phyloP scores from a whole-genome alignment of 108 stramenopile genomes.

The Aurantiochytrium sp. region DNA sequence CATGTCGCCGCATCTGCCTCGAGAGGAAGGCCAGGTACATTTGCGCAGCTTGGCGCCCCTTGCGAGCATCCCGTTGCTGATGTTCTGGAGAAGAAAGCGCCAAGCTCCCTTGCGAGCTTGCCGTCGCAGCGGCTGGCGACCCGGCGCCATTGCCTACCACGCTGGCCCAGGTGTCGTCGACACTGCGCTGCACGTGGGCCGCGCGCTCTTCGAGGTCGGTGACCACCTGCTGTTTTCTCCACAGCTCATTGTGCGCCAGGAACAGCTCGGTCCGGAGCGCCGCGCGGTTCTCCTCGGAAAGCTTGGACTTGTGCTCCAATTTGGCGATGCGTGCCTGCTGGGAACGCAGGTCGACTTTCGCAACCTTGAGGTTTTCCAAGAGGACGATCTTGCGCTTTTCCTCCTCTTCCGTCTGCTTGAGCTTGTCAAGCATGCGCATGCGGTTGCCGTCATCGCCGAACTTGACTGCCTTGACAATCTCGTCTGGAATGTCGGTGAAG shows the following conservation, averaged over 20 bases:
- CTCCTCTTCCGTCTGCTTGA: neutral
- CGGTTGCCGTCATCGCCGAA: conserved; percentile 1
- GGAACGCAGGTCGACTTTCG: neutral
- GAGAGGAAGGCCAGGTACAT: neutral
- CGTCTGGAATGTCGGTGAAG: neutral
- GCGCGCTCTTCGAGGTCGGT: neutral
- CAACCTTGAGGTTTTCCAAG: neutral
- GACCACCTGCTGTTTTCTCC: neutral
- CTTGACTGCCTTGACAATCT: neutral
- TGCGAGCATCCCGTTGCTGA: too few relatives aligned
- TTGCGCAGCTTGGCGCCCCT: neutral
- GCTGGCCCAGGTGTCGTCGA: neutral
- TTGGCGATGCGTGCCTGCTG: neutral
- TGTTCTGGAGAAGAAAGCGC: too few relatives aligned
- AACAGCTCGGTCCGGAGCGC: neutral
- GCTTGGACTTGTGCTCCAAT: neutral
- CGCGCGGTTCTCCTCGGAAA: neutral
- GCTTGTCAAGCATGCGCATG: neutral
- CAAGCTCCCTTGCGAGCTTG: too few relatives aligned
- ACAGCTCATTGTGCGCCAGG: conserved; percentile 3
- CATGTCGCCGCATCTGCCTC: neutral
- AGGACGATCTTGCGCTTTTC: neutral
- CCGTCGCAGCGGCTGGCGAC: too few relatives aligned
- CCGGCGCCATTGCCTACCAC: too few relatives aligned
- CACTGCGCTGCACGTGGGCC: neutral